Evolutionary conservation across 176 grass and related monocot species (phyloP).

Genomic region (Olyra latifolia): DNA sequence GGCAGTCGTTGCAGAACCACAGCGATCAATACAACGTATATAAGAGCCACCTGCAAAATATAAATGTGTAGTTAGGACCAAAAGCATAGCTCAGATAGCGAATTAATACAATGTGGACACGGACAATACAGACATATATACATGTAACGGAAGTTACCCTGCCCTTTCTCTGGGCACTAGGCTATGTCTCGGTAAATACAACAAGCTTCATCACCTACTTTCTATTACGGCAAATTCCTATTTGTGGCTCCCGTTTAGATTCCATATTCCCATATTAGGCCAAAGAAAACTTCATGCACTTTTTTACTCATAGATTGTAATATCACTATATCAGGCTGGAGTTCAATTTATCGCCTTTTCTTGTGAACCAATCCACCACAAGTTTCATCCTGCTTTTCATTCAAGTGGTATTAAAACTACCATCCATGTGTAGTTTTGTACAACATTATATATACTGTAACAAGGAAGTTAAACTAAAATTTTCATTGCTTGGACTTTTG

Average conservation of each 20-base stretch:
- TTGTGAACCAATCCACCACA: background rate
- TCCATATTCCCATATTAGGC: slow-evolving; percentile 1
- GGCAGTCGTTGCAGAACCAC: slow-evolving; percentile 83
- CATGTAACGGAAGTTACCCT: background rate
- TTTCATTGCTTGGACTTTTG: background rate
- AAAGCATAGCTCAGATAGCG: slow-evolving; percentile 3
- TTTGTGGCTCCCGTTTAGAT: background rate
- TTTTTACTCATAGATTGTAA: background rate
- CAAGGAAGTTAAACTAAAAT: background rate
- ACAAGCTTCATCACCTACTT: background rate
- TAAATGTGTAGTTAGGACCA: slow-evolving; percentile 17
- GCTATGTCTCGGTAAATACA: background rate
- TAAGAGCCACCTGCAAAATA: slow-evolving; percentile 80
- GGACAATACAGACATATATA: background rate
- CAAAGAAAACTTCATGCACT: background rate
- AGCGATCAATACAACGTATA: slow-evolving; percentile 92
- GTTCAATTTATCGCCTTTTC: background rate
- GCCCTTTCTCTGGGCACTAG: slow-evolving; percentile 11
- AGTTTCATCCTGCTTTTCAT: slow-evolving; percentile 1
- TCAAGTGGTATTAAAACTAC: background rate
- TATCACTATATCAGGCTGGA: slow-evolving; percentile 12
- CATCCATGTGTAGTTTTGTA: background rate
- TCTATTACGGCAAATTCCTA: background rate
- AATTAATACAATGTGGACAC: background rate
- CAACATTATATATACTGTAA: background rate